Conservation (phyloP, 768 basidiomycete genomes). For the Pleurotus sapidus region DNA sequence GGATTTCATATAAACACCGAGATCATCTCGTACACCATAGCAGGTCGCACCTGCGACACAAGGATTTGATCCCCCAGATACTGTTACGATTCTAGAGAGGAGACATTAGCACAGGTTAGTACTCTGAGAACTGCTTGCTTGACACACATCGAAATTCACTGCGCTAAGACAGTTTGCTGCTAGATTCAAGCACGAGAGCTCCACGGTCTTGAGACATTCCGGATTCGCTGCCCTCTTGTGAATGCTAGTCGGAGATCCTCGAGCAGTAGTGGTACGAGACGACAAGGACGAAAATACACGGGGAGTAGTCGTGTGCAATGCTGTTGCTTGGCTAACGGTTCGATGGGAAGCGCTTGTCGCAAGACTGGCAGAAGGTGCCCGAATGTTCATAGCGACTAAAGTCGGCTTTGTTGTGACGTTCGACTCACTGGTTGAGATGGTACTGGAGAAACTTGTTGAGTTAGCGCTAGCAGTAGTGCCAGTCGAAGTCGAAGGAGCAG, state of each 20-base stretch:
- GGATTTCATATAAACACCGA: not conserved
- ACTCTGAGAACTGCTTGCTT: not conserved
- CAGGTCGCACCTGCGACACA: slow-evolving; percentile 16
- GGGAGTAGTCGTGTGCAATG: not conserved
- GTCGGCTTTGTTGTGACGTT: not conserved
- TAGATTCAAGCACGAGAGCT: slow-evolving; percentile 11
- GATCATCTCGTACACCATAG: slow-evolving; percentile 8
- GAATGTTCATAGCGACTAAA: not conserved
- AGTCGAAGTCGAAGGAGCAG: not conserved
- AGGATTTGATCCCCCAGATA: slow-evolving; percentile 11
- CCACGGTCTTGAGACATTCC: slow-evolving; percentile 9
- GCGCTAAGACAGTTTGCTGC: slow-evolving; percentile 10
- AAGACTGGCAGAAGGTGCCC: not conserved
- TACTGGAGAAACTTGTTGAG: not conserved
- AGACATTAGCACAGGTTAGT: too few relatives aligned
- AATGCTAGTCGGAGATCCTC: slow-evolving; percentile 2
- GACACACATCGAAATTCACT: slow-evolving; percentile 6
- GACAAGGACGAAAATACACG: not conserved
- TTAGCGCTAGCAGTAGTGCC: not conserved
- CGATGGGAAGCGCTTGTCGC: not conserved
- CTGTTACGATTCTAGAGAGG: slow-evolving; percentile 6
- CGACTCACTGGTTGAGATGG: not conserved
- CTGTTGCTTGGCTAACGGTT: not conserved
- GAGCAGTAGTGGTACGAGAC: not conserved
- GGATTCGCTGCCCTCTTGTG: slow-evolving; percentile 7